Evolutionary conservation across 768 basidiomycete species (phyloP).

Genomic region (Tephrocybe sp.): DNA sequence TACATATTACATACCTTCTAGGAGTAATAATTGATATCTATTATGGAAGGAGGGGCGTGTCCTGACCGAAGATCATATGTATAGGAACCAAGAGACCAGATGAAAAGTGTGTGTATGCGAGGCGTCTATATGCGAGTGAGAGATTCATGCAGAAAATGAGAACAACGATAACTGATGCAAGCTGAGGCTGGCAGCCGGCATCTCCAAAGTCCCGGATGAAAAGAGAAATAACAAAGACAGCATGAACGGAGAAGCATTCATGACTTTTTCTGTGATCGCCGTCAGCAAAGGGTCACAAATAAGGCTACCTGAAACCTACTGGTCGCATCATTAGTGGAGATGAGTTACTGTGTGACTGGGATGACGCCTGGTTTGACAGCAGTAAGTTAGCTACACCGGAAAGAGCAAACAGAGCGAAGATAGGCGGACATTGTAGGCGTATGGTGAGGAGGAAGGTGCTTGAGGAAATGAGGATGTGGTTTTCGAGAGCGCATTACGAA

Average conservation of each 20-base stretch:
- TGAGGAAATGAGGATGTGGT: constrained; percentile 37
- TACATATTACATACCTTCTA: constrained; percentile 22
- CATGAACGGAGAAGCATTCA: constrained; percentile 19
- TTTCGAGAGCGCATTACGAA: constrained; percentile 67
- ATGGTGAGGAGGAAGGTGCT: constrained; percentile 28
- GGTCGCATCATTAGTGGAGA: constrained; percentile 59
- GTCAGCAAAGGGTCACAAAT: constrained; percentile 1
- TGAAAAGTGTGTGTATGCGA: constrained; percentile 12
- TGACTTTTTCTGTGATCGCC: constrained; percentile 22
- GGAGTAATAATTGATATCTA: constrained; percentile 23
- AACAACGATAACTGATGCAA: constrained; percentile 13
- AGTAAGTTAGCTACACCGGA: constrained; percentile 13
- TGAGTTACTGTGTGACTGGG: constrained; percentile 38
- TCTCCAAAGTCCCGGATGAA: constrained; percentile 23
- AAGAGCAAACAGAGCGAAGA: neutral
- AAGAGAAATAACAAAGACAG: constrained; percentile 7
- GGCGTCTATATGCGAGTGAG: constrained; percentile 23
- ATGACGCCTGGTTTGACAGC: constrained; percentile 28
- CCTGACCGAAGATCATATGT: constrained; percentile 13
- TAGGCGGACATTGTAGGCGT: constrained; percentile 34
- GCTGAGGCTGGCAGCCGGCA: constrained; percentile 15
- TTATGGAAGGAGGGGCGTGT: constrained; percentile 16
- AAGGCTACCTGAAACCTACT: constrained; percentile 31
- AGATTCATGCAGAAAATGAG: constrained; percentile 20
- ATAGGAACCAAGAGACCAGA: constrained; percentile 15